These are phyloP conservation scores for Aspergillus sp. DNA, from an alignment of 2,329 filamentous ascomycete genomes.

Conservation along the genomic window DNA sequence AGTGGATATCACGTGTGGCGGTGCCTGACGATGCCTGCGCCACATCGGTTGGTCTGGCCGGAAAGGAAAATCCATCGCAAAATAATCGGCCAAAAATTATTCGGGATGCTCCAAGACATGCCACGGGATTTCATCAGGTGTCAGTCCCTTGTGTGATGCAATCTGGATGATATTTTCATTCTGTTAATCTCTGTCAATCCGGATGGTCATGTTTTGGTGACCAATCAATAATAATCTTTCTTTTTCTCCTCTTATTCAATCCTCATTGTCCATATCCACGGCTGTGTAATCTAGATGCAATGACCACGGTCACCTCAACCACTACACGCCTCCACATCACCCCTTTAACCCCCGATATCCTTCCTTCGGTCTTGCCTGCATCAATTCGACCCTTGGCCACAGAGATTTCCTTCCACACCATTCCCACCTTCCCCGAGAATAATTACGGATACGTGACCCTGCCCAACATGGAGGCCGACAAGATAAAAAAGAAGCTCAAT, in stretches of 20 bases:
- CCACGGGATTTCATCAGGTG: too few relatives aligned
- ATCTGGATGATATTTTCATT: too few relatives aligned
- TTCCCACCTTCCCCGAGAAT: conserved; percentile 85
- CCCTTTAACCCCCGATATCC: conserved; percentile 71
- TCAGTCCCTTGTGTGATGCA: too few relatives aligned
- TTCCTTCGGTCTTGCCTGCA: conserved; percentile 66
- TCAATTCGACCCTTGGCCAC: conserved; percentile 62
- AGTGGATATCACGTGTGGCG: conserved; percentile 9
- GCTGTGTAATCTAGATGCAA: conserved; percentile 4
- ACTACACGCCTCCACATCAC: conserved; percentile 73
- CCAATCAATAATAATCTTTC: too few relatives aligned
- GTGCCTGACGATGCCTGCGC: conserved; percentile 5
- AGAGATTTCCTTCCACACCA: conserved; percentile 80
- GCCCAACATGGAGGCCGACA: conserved; percentile 77
- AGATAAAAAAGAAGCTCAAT: conserved; percentile 84
- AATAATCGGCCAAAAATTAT: too few relatives aligned
- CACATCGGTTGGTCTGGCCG: conserved; percentile 3
- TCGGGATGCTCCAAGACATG: too few relatives aligned
- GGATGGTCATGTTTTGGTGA: too few relatives aligned
- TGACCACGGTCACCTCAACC: conserved; percentile 13
- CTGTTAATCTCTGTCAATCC: too few relatives aligned
- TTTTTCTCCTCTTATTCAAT: too few relatives aligned
- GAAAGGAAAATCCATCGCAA: background rate
- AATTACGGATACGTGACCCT: conserved; percentile 88
- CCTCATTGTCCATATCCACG: background rate